Conservation (phyloP, 1,284 basidiomycete species). For the Hemileccinum hortonii region DNA sequence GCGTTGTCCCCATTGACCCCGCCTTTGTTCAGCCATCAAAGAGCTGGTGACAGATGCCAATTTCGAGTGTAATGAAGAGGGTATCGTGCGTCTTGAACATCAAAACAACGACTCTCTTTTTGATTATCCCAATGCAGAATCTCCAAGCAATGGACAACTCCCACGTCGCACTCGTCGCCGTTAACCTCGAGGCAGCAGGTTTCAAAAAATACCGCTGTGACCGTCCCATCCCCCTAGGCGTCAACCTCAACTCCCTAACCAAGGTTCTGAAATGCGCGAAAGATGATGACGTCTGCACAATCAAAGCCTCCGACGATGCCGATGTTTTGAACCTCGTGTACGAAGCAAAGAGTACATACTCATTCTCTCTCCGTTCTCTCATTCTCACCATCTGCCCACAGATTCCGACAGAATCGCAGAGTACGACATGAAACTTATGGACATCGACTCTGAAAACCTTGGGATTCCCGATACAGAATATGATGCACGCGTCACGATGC, state of each 20-base stretch:
- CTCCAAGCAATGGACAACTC: constrained; percentile 99
- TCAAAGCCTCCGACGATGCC: constrained; percentile 91
- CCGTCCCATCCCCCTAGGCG: constrained; percentile 90
- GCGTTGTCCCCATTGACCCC: background rate
- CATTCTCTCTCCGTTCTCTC: too few species aligned
- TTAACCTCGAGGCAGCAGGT: constrained; percentile 72
- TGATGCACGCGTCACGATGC: constrained; percentile 90
- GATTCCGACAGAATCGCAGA: constrained; percentile 94
- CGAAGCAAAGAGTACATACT: constrained; percentile 80
- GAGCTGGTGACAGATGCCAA: constrained; percentile 98
- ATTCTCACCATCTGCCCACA: constrained; percentile 31
- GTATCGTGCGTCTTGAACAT: constrained; percentile 64
- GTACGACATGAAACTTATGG: constrained; percentile 99
- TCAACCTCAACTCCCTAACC: constrained; percentile 86
- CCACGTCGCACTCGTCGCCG: constrained; percentile 93
- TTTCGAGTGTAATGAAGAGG: constrained; percentile 97
- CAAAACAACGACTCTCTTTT: background rate
- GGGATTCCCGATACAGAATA: constrained; percentile 99
- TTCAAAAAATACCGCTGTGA: constrained; percentile 95
- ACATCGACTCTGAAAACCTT: constrained; percentile 95
- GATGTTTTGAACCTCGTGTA: constrained; percentile 90
- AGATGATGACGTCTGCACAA: constrained; percentile 91
- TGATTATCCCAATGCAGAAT: constrained; percentile 41
- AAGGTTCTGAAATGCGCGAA: constrained; percentile 98
- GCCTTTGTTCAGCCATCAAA: constrained; percentile 75